These are phyloP conservation scores for Diospyros kaki DNA, from an alignment of 148 eudicot genomes.

Conservation along the genomic window DNA sequence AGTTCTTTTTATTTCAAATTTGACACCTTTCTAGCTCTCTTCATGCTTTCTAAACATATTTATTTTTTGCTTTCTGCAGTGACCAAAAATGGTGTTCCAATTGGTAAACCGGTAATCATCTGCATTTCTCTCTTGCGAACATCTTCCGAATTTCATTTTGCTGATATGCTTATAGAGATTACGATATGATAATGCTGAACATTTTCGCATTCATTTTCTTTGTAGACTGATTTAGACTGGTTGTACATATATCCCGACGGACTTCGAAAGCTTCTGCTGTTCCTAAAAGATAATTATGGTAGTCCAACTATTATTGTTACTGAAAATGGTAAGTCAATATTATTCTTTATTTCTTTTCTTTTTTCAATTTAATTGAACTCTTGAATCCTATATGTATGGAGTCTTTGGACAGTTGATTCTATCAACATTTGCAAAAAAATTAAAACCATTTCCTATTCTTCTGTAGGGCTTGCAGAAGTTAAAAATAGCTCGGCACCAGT, in stretches of 20 bases:
- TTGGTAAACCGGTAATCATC: constrained; percentile 17
- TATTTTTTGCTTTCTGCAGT: background rate
- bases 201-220: background rate
- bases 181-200: too few relatives aligned
- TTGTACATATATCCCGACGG: constrained; percentile 9
- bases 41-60: background rate
- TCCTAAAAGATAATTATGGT: constrained; percentile 11
- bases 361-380: background rate
- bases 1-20: background rate
- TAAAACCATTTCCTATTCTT: background rate
- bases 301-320: constrained; percentile 17
- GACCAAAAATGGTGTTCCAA: constrained; percentile 10
- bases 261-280: constrained; percentile 12
- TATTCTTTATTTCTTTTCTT: too few relatives aligned
- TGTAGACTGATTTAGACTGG: constrained; percentile 18
- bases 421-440: too few relatives aligned
- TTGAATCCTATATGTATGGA: background rate
- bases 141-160: background rate
- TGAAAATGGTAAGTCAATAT: constrained; percentile 3
- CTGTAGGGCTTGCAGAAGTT: constrained; percentile 4
- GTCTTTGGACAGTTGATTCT: too few relatives aligned
- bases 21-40: background rate
- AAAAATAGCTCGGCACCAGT: background rate
- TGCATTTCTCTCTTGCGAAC: background rate
- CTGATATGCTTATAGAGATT: too few relatives aligned